phyloP scores from a whole-genome alignment of 2,329 filamentous ascomycete genomes.

The Cordyceps cicadae region DNA sequence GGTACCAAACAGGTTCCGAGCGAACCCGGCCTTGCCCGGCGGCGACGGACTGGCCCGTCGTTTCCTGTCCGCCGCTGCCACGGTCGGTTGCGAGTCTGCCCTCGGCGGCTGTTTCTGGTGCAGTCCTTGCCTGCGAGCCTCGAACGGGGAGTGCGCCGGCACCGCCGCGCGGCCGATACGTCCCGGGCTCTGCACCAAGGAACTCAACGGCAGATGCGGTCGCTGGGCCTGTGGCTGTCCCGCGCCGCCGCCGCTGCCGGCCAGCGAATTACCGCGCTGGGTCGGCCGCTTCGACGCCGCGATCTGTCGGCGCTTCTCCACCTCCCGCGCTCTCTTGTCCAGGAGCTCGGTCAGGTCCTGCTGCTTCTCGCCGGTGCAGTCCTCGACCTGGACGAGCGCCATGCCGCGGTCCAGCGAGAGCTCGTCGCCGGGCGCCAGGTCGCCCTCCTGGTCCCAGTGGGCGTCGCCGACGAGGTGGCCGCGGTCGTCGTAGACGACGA shows the following conservation, averaged over 20 bases:
- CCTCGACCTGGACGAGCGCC: conserved; percentile 71
- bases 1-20: conserved; percentile 28
- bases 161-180: conserved; percentile 27
- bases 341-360: conserved; percentile 72
- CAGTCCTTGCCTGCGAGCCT: conserved; percentile 20
- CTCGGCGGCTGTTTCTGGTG: not conserved
- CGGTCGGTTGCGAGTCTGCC: not conserved
- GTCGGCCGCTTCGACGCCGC: conserved; percentile 30
- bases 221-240: conserved; percentile 25
- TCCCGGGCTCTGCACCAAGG: conserved; percentile 23
- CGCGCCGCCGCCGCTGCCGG: conserved; percentile 15
- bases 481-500: conserved; percentile 82
- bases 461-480: conserved; percentile 77
- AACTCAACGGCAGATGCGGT: conserved; percentile 35
- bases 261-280: not conserved
- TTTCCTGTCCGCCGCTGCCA: conserved; percentile 20
- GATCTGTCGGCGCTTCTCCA: conserved; percentile 38
- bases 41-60: conserved; percentile 23
- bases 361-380: conserved; percentile 61
- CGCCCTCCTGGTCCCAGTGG: conserved; percentile 64
- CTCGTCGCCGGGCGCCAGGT: conserved; percentile 75
- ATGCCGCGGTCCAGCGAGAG: conserved; percentile 67
- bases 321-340: conserved; percentile 57
- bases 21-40: conserved; percentile 26
- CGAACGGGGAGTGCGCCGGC: conserved; percentile 26